Base-by-base conservation (phyloP, 2,329 filamentous ascomycete species). In the Fusarium armeniacum region DNA sequence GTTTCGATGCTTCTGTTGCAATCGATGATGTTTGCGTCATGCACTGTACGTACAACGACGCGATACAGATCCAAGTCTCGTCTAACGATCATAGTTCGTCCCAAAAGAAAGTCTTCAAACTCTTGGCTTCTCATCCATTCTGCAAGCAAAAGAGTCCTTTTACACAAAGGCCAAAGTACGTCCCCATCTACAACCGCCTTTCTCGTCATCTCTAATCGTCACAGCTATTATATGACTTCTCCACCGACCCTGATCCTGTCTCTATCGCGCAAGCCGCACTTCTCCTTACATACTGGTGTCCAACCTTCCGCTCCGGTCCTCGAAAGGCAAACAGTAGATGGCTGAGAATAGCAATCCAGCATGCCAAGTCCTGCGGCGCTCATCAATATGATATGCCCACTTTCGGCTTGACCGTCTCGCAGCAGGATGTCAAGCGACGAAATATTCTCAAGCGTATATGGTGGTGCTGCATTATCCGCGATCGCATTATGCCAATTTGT, bases 101-200 rank as follows among this genome's bases (percentile, higher is more conserved):
- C 53, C 68, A 1, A 65, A 59, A 18, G 62, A 65, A 32, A 63
- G 54, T 15, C 55, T 72, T 8, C 52, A 47, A n/a, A 62, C 54
- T 20, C 13, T 72, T 6, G 69, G 69, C 9, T 72, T 70, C 40
- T 20, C 66, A 9, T 62, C 55, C 8, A 72, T 67, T 2, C 66
- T 64, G 0, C 49, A 61, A 40, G 69, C 69, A 5, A 70, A 72
- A 15, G 66, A 70, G 43, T 56, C 69, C 2, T 72, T 72, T 3
- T 72, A 72, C 3, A 67, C 58, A 22, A 72, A 72, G 24, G 69
- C 69, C n/a, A 72, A 72, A 58, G 69, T 72, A 72, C 4, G 18
- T 12, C 0, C 3, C 18, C 13, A 28, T 8, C 4, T 1, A 8
- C 12, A 6, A 9, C 13, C 7, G 0, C 10, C 5, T 0, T 20